Evolutionary conservation across 352 stramenopile genomes (phyloP), one percentile per base, ranked within the genome.

Genomic region (Thraustochytrium sp.): DNA sequence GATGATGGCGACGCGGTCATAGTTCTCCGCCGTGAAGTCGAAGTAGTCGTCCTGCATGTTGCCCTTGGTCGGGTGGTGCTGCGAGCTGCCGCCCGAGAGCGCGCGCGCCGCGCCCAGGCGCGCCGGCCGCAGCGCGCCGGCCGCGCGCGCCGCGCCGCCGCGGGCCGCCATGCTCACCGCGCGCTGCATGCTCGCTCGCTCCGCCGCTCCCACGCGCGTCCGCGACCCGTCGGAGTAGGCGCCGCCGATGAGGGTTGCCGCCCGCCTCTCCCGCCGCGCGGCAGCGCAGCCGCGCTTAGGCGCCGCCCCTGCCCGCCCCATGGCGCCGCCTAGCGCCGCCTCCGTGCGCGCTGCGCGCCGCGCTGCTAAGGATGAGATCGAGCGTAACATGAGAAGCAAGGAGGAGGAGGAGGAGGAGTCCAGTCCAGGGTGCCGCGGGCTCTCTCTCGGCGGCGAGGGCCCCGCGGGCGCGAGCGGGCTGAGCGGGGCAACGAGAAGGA

Each of bases 21-120:
- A 99, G 89, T 99, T 99, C 86, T 98, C 95, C 34, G 94, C 91
- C 63, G 92, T 97, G 85, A 99, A 99, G 87, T 99, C 96, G 85
- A 99, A 99, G 82, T 92, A 90, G 56, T 94, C 98, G 76, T 97
- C 91, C 59, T 88, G 86, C 78, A 94, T 98, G 89, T 99, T 99
- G 84, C 98, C 94, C 40, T 85, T 31, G 29, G 38, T 63, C 36
- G 82, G 54, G 21, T 53, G 54, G 64, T 88, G 76, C 78, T 88
- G 51, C 3, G 55, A 68, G n/a, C 5, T 75, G 9, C 18, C 26
- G 65, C 49, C 29, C 48, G 44, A 13, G 23, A 78, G 2, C 48
- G 48, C 49, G 29, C 65, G 42, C 23, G 16, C 31, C 16, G 1
- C 26, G 0, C 5, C 11, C 65, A 36, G 5, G 54, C 5, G 5